Evolutionary conservation across 129 eudicot genomes (phyloP).

Genomic region (Gnaphalium uliginosum): DNA sequence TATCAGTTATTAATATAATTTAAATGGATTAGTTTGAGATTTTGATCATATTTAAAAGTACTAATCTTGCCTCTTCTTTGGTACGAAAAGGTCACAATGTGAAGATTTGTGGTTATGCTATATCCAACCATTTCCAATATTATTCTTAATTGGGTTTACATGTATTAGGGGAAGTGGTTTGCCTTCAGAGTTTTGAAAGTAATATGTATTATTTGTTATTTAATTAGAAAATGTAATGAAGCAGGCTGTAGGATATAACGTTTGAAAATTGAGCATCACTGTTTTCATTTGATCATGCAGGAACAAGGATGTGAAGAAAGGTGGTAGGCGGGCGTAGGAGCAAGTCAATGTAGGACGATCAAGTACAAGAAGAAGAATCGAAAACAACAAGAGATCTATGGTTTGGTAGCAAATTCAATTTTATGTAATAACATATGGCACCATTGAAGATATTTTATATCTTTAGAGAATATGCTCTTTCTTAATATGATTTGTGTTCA

Average conservation of each 20-base stretch:
- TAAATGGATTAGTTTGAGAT: constrained; percentile 11
- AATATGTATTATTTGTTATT: not conserved
- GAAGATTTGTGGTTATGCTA: not conserved
- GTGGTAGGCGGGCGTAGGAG: constrained; percentile 29
- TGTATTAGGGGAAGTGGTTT: not conserved
- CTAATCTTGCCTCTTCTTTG: not conserved
- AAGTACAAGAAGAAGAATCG: constrained; percentile 15
- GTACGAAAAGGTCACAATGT: not conserved
- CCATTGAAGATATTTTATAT: not conserved
- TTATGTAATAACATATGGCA: constrained; percentile 18
- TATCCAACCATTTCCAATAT: not conserved
- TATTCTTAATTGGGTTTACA: not conserved
- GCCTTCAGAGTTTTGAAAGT: not conserved
- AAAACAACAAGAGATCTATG: not conserved
- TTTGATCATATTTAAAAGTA: not conserved
- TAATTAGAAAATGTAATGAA: not conserved
- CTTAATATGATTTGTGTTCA: constrained; percentile 1
- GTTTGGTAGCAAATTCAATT: constrained; percentile 28
- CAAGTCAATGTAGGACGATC: constrained; percentile 16
- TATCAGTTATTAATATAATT: not conserved
- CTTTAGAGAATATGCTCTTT: constrained; percentile 4
- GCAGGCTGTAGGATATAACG: no score
- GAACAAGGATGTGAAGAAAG: constrained; percentile 32
- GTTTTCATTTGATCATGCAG: constrained; percentile 13
- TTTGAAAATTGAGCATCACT: not conserved